phyloP scores from a whole-genome alignment of 192 early-diverging fungal genomes.

The Backusella parvicylindrica region DNA sequence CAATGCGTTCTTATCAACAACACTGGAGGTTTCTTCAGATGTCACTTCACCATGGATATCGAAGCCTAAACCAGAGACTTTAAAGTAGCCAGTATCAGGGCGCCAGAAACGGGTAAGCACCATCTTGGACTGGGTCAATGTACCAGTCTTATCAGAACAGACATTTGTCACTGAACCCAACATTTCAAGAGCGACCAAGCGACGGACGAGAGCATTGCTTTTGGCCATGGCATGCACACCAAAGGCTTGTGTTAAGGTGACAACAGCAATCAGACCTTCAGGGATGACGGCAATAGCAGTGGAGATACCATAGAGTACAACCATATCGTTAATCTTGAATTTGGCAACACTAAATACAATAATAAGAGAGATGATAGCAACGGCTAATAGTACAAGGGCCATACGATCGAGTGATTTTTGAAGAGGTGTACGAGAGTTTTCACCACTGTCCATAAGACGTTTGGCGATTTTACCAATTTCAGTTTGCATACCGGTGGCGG shows the following conservation, averaged over 20 bases:
- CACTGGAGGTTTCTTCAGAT: slow-evolving; percentile 2
- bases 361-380: slow-evolving; percentile 73
- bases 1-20: slow-evolving; percentile 4
- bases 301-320: slow-evolving; percentile 74
- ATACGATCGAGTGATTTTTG: slow-evolving; percentile 71
- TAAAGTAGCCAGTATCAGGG: slow-evolving; percentile 64
- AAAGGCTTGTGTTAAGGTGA: slow-evolving; percentile 91
- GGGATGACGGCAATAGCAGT: slow-evolving; percentile 96
- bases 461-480: slow-evolving; percentile 93
- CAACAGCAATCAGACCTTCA: slow-evolving; percentile 91
- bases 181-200: slow-evolving; percentile 84
- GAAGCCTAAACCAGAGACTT: slow-evolving; percentile 62
- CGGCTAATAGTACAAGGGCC: slow-evolving; percentile 70
- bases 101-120: slow-evolving; percentile 87
- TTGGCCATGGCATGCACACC: slow-evolving; percentile 87
- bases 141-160: slow-evolving; percentile 96
- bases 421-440: slow-evolving; percentile 56
- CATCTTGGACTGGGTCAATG: slow-evolving; percentile 95
- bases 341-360: slow-evolving; percentile 78
- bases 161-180: slow-evolving; percentile 91
- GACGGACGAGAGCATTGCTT: slow-evolving; percentile 85
- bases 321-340: slow-evolving; percentile 56
- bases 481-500: slow-evolving; percentile 76
- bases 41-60: slow-evolving; percentile 52
- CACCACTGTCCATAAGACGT: slow-evolving; percentile 60